Conservation (phyloP, 2,329 filamentous ascomycete species). For the Botrytis squamosa region DNA sequence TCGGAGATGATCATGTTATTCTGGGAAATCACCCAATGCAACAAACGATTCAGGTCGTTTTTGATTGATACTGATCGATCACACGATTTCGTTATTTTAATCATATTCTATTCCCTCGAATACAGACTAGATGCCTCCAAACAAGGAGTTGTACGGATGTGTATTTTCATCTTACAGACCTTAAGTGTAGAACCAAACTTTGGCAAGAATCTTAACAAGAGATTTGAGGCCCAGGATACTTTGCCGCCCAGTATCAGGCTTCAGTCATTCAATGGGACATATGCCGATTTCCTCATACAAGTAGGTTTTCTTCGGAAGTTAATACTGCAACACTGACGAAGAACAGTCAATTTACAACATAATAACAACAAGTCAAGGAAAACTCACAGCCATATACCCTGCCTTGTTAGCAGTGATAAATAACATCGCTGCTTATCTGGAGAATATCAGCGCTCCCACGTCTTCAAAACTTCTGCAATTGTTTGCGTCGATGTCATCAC, state of each 20-base stretch:
- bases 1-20: slow-evolving; percentile 97
- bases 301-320: slow-evolving; percentile 50
- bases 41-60: slow-evolving; percentile 93
- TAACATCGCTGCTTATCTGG: slow-evolving; percentile 83
- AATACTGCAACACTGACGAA: slow-evolving; percentile 31
- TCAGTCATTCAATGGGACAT: slow-evolving; percentile 80
- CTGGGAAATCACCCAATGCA: slow-evolving; percentile 96
- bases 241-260: slow-evolving; percentile 80
- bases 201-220: slow-evolving; percentile 83
- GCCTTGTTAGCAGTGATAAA: slow-evolving; percentile 89
- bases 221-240: slow-evolving; percentile 84
- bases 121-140: slow-evolving; percentile 82
- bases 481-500: slow-evolving; percentile 88
- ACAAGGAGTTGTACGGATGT: slow-evolving; percentile 93
- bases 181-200: slow-evolving; percentile 91
- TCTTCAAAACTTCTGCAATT: slow-evolving; percentile 83
- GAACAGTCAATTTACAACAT: slow-evolving; percentile 81
- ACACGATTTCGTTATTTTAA: slow-evolving; percentile 87
- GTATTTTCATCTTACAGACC: slow-evolving; percentile 93
- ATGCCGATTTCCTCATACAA: slow-evolving; percentile 91
- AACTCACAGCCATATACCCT: slow-evolving; percentile 86
- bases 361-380: slow-evolving; percentile 88
- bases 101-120: slow-evolving; percentile 90
- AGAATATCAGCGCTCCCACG: slow-evolving; percentile 70
- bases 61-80: slow-evolving; percentile 93